Base-by-base conservation (phyloP, 2,329 filamentous ascomycete genomes). In the Epichloe hybrida region DNA sequence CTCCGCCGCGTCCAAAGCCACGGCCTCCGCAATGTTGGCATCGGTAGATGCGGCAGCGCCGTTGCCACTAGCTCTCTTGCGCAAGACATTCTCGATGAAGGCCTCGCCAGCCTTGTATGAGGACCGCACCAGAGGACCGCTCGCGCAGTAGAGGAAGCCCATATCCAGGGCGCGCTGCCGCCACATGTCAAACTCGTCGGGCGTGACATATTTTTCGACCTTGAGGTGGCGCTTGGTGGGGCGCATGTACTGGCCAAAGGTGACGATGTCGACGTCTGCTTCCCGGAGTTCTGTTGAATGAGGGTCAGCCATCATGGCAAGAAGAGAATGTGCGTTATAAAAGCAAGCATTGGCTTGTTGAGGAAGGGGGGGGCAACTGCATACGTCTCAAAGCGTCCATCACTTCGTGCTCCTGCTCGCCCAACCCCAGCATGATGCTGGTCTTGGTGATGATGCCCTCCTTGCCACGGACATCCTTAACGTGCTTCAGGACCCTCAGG, bases 211-310 rank as follows among this genome's bases (percentile, higher is more conserved):
- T 66, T 91, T 88, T 62, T 95, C 86, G 35, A 98, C 93, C 67
- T 95, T 84, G 80, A 98, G 91, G 67, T 98, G 93, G 43, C 91
- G 81, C 75, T 97, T 98, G 4, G 93, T 98, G 2, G 93, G 93
- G 11, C 91, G 87, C 93, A 98, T 98, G 73, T 98, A 98, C 73
- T 98, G 93, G n/a, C 93, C 93, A 59, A 98, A 98, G 0, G 93
- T 98, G 52, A 98, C 89, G 12, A 98, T 88, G 59, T 98, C 93
- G 44, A 96, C 90, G 53, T 86, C 74, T 52, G 81, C 78, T 57
- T 83, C 83, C 52, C 93, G 80, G 12, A 98, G 77, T 65, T 94
- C 87, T 80, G 57, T 15, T 11, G 21, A 6, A 8, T 7, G 31
- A 27, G 9, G 5, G n/a, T 43, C 37, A 39, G 36, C 17, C 36